Base-by-base conservation (phyloP, 1,284 basidiomycete genomes). In the Inonotus obliquus region DNA sequence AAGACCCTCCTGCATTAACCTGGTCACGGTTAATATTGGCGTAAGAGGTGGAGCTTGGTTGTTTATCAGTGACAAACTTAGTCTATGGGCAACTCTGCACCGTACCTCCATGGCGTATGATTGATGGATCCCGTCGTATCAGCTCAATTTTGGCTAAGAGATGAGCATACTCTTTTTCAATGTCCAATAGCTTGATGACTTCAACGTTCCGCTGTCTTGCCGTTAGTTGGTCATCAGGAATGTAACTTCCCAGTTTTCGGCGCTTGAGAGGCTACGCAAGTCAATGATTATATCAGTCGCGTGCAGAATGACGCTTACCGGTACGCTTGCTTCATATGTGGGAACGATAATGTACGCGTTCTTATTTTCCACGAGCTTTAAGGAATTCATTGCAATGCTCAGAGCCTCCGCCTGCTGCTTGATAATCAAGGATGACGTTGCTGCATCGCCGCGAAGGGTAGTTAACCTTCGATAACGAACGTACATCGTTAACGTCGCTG, bases 401-500 rank as follows among this genome's bases (percentile, higher is more conserved):
- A 94, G 92, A 68, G 91, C 80, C 77, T 92, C 83, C 27, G 93
- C 82, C 72, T 95, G 92, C 67, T 91, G 83, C 65, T 87, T 85
- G 37, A 85, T 84, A 55, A 90, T 69, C 17, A 82, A 79, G 32
- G 84, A 73, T 67, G 88, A 84, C 35, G 84, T 75, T 39, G 76
- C 68, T 62, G 82, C 77, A 47, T 77, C 75, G 57, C 72, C 74
- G 63, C 79, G 76, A 49, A 87, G 73, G 53, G 86, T 84, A 57
- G 83, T 85, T 9, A 98, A 76, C 67, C 92, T 89, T 62, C 89
- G 82, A 17, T 91, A 94, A 64, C 94, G 89, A 69, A 95, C 92
- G 73, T 97, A 98, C 96, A 99, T 98, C 23, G 88, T 88, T 60
- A 91, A 81, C 11, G 91, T 91, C 59, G 94, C 94, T 96, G 69